phyloP scores from a whole-genome alignment of 2,329 filamentous ascomycete genomes.

The Pyrenochaeta sp. region DNA sequence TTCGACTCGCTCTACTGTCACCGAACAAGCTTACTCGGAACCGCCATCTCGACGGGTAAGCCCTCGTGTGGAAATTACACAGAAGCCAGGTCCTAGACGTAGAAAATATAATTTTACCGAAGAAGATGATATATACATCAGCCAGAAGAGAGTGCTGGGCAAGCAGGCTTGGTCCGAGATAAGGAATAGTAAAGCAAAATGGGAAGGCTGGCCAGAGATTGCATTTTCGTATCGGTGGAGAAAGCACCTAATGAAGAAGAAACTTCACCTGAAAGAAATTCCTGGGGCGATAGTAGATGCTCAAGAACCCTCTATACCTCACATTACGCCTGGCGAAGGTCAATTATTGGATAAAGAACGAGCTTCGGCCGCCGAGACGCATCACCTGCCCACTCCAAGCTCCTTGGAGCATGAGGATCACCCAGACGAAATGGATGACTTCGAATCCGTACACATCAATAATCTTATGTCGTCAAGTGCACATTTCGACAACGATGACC shows the following conservation, averaged over 20 bases:
- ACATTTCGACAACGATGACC: conserved; percentile 39
- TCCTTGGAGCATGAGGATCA: conserved; percentile 29
- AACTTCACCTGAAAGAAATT: conserved; percentile 10
- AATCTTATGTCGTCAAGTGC: conserved; percentile 21
- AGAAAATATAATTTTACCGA: conserved; percentile 36
- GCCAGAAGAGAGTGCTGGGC: conserved; percentile 37
- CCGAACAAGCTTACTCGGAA: background rate
- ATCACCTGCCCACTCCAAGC: conserved; percentile 42
- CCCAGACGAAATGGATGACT: background rate
- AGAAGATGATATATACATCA: conserved; percentile 48
- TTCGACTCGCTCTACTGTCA: background rate
- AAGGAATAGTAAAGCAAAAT: conserved; percentile 26
- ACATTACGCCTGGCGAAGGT: background rate
- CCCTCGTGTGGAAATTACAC: conserved; percentile 23
- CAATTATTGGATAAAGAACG: background rate
- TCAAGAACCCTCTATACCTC: background rate
- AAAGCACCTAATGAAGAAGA: conserved; percentile 15
- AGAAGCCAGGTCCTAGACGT: background rate
- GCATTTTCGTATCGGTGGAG: conserved; percentile 27
- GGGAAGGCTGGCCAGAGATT: conserved; percentile 26
- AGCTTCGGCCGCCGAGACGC: conserved; percentile 11
- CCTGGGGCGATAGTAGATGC: background rate
- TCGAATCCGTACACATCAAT: background rate
- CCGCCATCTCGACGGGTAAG: conserved; percentile 8
- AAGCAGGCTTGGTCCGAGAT: conserved; percentile 37